Evolutionary conservation across 192 early-diverging fungal species (phyloP).

Genomic region (Umbelopsis isabellina): DNA sequence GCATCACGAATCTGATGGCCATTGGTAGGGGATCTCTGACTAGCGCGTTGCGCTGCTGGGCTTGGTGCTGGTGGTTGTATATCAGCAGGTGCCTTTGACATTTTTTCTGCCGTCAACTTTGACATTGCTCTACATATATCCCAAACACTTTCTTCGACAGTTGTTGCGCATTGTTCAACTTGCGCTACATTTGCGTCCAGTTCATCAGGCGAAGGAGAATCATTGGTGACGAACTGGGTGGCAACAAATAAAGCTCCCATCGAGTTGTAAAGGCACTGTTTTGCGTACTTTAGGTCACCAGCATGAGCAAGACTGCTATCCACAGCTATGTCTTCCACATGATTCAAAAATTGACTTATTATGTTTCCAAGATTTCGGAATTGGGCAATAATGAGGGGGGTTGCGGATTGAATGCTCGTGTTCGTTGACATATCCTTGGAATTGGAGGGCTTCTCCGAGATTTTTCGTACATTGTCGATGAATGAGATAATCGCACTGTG

Average conservation of each 20-base stretch:
- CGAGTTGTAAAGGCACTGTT: conserved; percentile 32
- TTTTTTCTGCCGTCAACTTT: neutral
- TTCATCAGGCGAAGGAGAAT: conserved; percentile 9
- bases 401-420: conserved; percentile 24
- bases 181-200: neutral
- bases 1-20: conserved; percentile 10
- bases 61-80: neutral
- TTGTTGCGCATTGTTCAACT: neutral
- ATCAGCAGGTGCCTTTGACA: neutral
- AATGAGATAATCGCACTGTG: conserved; percentile 9
- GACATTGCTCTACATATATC: conserved; percentile 22
- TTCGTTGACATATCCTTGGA: neutral
- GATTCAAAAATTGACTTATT: conserved; percentile 38
- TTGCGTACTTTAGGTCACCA: conserved; percentile 15
- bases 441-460: neutral
- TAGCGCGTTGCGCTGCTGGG: neutral
- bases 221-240: conserved; percentile 33
- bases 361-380: conserved; percentile 39
- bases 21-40: neutral
- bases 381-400: conserved; percentile 40
- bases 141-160: conserved; percentile 14
- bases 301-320: neutral
- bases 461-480: neutral
- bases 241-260: conserved; percentile 37
- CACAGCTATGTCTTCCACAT: conserved; percentile 32